Evolutionary conservation across 768 basidiomycete genomes (phyloP).

Genomic region (Mrakia hoshinonis): DNA sequence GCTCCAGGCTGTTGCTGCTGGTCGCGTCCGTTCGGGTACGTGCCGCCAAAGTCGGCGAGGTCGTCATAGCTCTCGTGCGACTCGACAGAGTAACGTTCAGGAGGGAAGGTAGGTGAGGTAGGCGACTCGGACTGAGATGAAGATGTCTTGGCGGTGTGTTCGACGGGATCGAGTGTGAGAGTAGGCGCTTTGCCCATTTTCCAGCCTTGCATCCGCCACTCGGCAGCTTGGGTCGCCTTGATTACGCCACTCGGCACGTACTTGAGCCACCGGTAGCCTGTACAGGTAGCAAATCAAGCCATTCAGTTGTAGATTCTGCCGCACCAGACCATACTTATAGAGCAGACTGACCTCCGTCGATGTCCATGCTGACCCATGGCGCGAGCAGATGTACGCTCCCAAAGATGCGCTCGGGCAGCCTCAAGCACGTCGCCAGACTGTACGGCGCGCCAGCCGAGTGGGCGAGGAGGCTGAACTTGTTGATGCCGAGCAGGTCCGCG

Average conservation of each 20-base stretch:
- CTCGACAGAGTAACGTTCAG: neutral
- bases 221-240: slow-evolving; percentile 90
- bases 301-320: no score
- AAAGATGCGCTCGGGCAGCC: slow-evolving; percentile 60
- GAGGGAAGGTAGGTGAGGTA: neutral
- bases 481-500: slow-evolving; percentile 66
- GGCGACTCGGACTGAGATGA: neutral
- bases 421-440: slow-evolving; percentile 77
- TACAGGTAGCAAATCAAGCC: no score
- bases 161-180: neutral
- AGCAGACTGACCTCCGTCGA: slow-evolving; percentile 62
- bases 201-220: slow-evolving; percentile 96
- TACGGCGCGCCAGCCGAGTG: slow-evolving; percentile 95
- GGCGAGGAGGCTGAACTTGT: slow-evolving; percentile 78
- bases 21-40: neutral
- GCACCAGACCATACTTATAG: neutral
- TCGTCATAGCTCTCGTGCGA: slow-evolving; percentile 8
- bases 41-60: slow-evolving; percentile 12
- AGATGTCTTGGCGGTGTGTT: neutral
- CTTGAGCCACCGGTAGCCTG: slow-evolving; percentile 90
- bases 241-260: slow-evolving; percentile 88
- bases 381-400: slow-evolving; percentile 83
- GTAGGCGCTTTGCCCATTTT: slow-evolving; percentile 87
- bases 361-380: slow-evolving; percentile 85
- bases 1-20: neutral